phyloP scores from a whole-genome alignment of 345 rosid genomes.

The Citrus mangshanensis region DNA sequence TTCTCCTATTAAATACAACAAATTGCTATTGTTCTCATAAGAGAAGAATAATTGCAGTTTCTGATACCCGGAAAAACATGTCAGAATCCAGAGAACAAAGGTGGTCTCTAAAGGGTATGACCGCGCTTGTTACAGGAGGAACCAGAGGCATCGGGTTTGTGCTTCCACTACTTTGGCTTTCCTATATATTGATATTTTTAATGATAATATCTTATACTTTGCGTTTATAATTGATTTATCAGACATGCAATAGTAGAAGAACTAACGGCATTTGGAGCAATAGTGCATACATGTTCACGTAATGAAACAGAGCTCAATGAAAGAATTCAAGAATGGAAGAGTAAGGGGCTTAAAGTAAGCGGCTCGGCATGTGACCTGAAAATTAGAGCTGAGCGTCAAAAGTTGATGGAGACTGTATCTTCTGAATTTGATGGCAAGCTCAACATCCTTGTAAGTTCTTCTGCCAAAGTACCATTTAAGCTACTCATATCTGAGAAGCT shows the following conservation, averaged over 20 bases:
- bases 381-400: conserved; percentile 33
- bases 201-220: background rate
- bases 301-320: background rate
- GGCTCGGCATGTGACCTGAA: conserved; percentile 59
- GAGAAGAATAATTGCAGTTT: background rate
- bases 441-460: conserved; percentile 50
- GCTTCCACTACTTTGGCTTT: background rate
- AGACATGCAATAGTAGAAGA: conserved; percentile 13
- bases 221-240: background rate
- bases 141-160: conserved; percentile 30
- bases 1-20: background rate
- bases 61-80: background rate
- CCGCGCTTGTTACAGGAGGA: conserved; percentile 32
- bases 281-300: conserved; percentile 8
- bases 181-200: background rate
- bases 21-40: background rate
- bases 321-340: conserved; percentile 36
- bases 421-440: conserved; percentile 50
- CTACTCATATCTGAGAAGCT: background rate
- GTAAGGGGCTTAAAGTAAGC: conserved; percentile 42
- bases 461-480: background rate
- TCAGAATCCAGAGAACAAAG: background rate
- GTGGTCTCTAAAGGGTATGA: conserved; percentile 28
- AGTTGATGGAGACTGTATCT: conserved; percentile 40
- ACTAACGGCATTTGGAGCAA: conserved; percentile 13